Evolutionary conservation across 2,329 filamentous ascomycete genomes (phyloP), one percentile per base, ranked within the genome.

Genomic region (Rhexocercosporidium sp.): DNA sequence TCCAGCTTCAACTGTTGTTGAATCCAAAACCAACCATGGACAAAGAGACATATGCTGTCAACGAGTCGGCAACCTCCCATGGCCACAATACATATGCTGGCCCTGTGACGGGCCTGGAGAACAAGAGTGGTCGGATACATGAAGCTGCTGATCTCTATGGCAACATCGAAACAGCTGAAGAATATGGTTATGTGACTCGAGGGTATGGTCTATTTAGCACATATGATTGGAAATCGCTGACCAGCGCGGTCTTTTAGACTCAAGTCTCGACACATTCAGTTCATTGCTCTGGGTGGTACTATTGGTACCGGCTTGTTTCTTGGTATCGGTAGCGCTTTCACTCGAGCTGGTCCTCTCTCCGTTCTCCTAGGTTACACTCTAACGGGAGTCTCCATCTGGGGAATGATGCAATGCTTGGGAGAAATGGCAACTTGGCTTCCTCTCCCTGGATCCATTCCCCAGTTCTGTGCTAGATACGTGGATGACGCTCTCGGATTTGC

Each of bases 201-300:
- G 83, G 82, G 79, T 82, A 75, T 62, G 78, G 76, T 41, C 3
- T 8, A n/a, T 5, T 22, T 14, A 46, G 18, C 18, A 20, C 1
- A 34, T 27, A 8, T 5, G 1, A 44, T 39, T 41, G 39, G 39
- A 12, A 2, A 46, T 22, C 37, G 34, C 65, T 71, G 8, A 70
- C 49, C 57, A 60, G 39, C 9, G 12, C 25, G 8, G 16, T 22
- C 60, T 44, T 57, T 4, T 47, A 76, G 75, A 53, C 64, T 75
- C 37, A 75, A 76, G 64, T 84, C 83, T 44, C 81, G 85, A 70
- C 85, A 88, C 74, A 85, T 87, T 60, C 81, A 87, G 69, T 86
- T 87, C 73, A 88, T 89, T 72, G 86, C 86, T 16, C 80, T 88
- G 16, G 85, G 85, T 64, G 85, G 86, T 66, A 86, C 85, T 4